Percentiles rank a stretch among this genome's conserved stretches.
Evolutionary conservation across 495 filamentous ascomycete species (phyloP).

Genomic region (Immersiella caudata): DNA sequence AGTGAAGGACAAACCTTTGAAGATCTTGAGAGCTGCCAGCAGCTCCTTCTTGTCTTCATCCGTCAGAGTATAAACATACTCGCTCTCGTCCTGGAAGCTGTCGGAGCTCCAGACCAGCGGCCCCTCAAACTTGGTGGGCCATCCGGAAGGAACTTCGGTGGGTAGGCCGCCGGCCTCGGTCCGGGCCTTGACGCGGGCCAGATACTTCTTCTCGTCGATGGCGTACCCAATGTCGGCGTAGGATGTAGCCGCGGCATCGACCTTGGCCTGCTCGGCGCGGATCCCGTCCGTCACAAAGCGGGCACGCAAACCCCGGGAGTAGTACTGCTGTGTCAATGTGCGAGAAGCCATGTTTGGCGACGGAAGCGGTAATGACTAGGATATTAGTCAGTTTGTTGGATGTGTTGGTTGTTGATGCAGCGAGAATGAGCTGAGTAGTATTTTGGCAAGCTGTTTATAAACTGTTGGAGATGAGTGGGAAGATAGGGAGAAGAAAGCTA

Average conservation of each 20-base stretch:
- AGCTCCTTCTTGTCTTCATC: constrained; percentile 29
- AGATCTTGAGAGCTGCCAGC: constrained; percentile 22
- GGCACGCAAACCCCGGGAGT: constrained; percentile 32
- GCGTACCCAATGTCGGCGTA: constrained; percentile 33
- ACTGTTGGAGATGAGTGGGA: too few species aligned
- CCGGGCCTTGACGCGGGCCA: constrained; percentile 24
- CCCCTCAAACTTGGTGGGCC: constrained; percentile 28
- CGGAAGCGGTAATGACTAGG: background rate
- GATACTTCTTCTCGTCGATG: constrained; percentile 31
- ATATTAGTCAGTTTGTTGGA: background rate
- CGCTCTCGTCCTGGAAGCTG: constrained; percentile 26
- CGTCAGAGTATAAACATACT: constrained; percentile 33
- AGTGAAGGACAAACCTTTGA: constrained; percentile 28
- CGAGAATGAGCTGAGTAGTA: too few species aligned
- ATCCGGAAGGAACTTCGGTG: constrained; percentile 25
- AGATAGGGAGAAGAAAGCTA: too few species aligned
- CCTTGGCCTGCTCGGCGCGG: constrained; percentile 29
- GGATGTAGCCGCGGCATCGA: background rate
- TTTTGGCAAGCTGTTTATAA: too few species aligned
- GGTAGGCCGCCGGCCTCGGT: constrained; percentile 29
- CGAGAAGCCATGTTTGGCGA: background rate
- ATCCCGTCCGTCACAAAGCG: constrained; percentile 31
- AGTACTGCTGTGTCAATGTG: constrained; percentile 20
- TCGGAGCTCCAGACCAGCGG: constrained; percentile 28
- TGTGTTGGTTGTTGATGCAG: background rate